Conservation (phyloP, 1,284 basidiomycete species). For the Wallemia mellicola region DNA sequence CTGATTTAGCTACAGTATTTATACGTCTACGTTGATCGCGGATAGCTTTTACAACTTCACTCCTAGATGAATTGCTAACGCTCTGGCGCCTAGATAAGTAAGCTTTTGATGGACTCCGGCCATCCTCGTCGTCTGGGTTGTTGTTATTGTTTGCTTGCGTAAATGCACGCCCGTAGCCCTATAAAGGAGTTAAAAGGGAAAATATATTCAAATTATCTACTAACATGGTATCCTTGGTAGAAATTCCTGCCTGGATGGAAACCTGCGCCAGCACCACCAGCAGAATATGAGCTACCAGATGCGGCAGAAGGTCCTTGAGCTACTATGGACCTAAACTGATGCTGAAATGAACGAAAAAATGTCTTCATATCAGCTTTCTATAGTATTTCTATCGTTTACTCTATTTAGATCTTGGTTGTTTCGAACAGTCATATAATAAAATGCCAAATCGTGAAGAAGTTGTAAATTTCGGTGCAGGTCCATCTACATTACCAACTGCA, state of each 20-base stretch:
- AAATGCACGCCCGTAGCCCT: slow-evolving; percentile 7
- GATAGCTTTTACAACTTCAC: not conserved
- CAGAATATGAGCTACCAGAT: not conserved
- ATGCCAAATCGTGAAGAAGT: slow-evolving; percentile 11
- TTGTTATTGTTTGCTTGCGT: slow-evolving; percentile 3
- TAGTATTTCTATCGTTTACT: not conserved
- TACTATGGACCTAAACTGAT: not conserved
- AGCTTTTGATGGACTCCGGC: not conserved
- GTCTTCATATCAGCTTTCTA: not conserved
- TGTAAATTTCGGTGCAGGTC: slow-evolving; percentile 74
- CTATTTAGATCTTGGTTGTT: not conserved
- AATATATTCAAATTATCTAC: slow-evolving; percentile 5
- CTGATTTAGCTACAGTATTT: not conserved
- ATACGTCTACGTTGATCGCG: not conserved
- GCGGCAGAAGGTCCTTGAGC: not conserved
- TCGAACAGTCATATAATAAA: not conserved
- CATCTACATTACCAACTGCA: slow-evolving; percentile 50
- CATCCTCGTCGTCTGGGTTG: slow-evolving; percentile 5
- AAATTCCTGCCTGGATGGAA: slow-evolving; percentile 35
- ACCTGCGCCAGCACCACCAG: slow-evolving; percentile 33
- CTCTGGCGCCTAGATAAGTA: not conserved
- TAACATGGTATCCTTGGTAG: slow-evolving; percentile 22
- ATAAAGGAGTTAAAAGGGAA: slow-evolving; percentile 1
- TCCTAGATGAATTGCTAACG: not conserved
- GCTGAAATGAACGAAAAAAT: slow-evolving; percentile 1